These are phyloP conservation scores for Xanthoconium purpureum DNA, from an alignment of 768 basidiomycete genomes.

Conservation along the genomic window DNA sequence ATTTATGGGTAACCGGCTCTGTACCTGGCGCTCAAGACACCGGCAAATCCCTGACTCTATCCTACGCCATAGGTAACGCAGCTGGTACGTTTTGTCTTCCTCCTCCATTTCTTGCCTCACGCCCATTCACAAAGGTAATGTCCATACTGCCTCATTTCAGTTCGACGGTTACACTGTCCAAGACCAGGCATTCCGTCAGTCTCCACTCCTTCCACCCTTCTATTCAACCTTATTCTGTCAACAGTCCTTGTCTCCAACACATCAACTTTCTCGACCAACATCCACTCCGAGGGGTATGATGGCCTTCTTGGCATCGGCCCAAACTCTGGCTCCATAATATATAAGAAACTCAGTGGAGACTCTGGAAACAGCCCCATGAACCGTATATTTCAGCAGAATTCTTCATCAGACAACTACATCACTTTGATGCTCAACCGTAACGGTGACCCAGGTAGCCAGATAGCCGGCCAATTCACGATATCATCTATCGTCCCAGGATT, in stretches of 20 bases:
- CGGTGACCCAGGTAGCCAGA: constrained; percentile 45
- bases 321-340: constrained; percentile 64
- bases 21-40: constrained; percentile 52
- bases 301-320: constrained; percentile 81
- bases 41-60: constrained; percentile 52
- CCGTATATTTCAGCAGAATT: constrained; percentile 61
- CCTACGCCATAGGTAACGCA: constrained; percentile 70
- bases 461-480: constrained; percentile 66
- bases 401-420: constrained; percentile 57
- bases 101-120: not conserved
- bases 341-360: constrained; percentile 47
- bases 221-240: not conserved
- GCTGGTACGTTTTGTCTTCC: constrained; percentile 39
- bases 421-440: constrained; percentile 64
- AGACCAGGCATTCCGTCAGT: constrained; percentile 67
- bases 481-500: constrained; percentile 61
- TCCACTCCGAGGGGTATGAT: constrained; percentile 58
- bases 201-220: not conserved
- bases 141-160: constrained; percentile 49
- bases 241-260: constrained; percentile 64
- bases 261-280: constrained; percentile 59
- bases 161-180: constrained; percentile 57
- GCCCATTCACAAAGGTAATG: constrained; percentile 42
- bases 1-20: constrained; percentile 64
- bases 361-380: constrained; percentile 60